Evolutionary conservation across 2,329 filamentous ascomycete genomes (phyloP).

Genomic region (Mollisia scopiformis): DNA sequence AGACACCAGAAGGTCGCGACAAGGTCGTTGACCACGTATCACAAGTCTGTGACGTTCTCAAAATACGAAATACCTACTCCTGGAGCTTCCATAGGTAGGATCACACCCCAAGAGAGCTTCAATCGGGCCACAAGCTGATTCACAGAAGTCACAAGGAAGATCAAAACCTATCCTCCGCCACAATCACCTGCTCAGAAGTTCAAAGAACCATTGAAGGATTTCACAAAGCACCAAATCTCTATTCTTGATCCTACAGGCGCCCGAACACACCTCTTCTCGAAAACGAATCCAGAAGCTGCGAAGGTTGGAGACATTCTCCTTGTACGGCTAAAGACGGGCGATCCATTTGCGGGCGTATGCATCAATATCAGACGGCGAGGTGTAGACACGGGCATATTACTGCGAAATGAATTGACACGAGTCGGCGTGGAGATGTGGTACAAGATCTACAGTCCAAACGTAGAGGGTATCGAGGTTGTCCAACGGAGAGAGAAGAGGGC

Average conservation of each 20-base stretch:
- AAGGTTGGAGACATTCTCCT: conserved; percentile 90
- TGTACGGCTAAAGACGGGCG: conserved; percentile 80
- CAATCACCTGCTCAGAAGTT: conserved; percentile 57
- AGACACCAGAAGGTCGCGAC: conserved; percentile 50
- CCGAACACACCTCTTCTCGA: conserved; percentile 79
- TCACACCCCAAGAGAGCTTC: conserved; percentile 10
- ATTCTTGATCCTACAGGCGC: conserved; percentile 84
- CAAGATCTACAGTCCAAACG: conserved; percentile 90
- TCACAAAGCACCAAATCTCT: conserved; percentile 71
- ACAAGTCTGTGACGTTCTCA: conserved; percentile 41
- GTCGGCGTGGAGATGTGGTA: conserved; percentile 96
- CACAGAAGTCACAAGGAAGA: conserved; percentile 41
- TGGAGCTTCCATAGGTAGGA: conserved; percentile 14
- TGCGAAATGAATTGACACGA: conserved; percentile 84
- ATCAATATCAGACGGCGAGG: conserved; percentile 87
- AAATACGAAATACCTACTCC: conserved; percentile 18
- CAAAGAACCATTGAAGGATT: conserved; percentile 68
- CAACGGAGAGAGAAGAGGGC: conserved; percentile 84
- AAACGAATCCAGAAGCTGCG: conserved; percentile 75
- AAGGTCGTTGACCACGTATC: conserved; percentile 53
- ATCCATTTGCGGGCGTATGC: conserved; percentile 88
- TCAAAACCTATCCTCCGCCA: conserved; percentile 55
- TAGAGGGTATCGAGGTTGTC: conserved; percentile 91
- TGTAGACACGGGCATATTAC: conserved; percentile 83
- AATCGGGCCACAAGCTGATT: background rate